Base-by-base conservation (phyloP, 2,329 filamentous ascomycete genomes). In the Epichloe baconii region DNA sequence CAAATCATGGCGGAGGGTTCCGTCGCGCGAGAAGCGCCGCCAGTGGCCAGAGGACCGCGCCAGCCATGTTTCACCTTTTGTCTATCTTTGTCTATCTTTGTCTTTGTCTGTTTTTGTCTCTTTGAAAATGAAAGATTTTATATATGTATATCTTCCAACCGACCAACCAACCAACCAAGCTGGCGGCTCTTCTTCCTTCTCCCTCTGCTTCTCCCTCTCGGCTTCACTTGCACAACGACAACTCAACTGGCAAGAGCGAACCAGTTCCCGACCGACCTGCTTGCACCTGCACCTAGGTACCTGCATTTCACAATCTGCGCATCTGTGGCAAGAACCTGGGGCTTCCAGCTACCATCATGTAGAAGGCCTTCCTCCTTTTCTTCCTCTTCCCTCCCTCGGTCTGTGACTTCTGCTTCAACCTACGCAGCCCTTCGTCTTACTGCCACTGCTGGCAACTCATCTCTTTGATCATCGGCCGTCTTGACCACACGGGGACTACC, bases 61-160 rank as follows among this genome's bases (percentile, higher is more conserved):
- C 46, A 49, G 46, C 35, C 41, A 34, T 49, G 41, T 52, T 49
- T 52, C 46, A 52, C 41, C 46, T 41, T 42, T 19, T 34, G 3
- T 10, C 26, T 31, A 3, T 31, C 26, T 31, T 31, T 10, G 26
- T 31, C 26, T 26, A 8, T 3, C 26, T 26, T 7, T 26, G 17
- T 31, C 10, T 31, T 10, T 19, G 19, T 19, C 19, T 26, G 1
- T 26, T 31, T 31, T 31, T 10, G 26, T 11, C 26, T 31, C 26
- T 11, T 10, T 31, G 8, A 31, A 11, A 10, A 11, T 31, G 26
- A 3, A 11, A 10, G 26, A 31, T 31, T 31, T 10, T 1, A 8
- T 31, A 31, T 0, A 31, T 31, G 26, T 26, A 15, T 8, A 44
- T n/a, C 15, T 15, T 26, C 42, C 19, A 19, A 44, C 15, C 21